These are phyloP conservation scores for Jamesozyma gamospora DNA, from an alignment of 805 yeast species.

Conservation along the genomic window DNA sequence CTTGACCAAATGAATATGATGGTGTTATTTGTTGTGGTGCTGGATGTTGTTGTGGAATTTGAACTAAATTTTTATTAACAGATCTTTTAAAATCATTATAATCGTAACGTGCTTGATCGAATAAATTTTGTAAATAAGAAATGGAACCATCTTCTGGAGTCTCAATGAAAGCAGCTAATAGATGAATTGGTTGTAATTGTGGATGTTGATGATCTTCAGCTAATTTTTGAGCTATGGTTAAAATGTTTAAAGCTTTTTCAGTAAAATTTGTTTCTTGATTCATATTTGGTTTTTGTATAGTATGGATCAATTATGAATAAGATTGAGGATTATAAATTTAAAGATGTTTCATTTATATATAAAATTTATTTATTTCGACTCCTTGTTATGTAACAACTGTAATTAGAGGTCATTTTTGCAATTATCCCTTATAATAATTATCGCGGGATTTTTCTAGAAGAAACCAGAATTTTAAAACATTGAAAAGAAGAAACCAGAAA, in stretches of 20 bases:
- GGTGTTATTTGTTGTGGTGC: constrained; percentile 77
- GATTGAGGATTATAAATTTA: too few species aligned
- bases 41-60: constrained; percentile 81
- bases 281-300: constrained; percentile 16
- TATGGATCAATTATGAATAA: too few species aligned
- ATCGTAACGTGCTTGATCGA: constrained; percentile 82
- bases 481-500: too few species aligned
- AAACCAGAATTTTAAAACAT: too few species aligned
- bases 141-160: constrained; percentile 43
- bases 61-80: constrained; percentile 71
- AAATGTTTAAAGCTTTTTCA: constrained; percentile 79
- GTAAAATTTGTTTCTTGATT: constrained; percentile 67
- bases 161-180: constrained; percentile 83
- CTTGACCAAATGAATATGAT: constrained; percentile 64
- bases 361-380: too few species aligned
- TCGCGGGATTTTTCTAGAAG: too few species aligned
- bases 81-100: constrained; percentile 70
- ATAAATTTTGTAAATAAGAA: constrained; percentile 66
- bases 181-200: constrained; percentile 78
- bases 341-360: too few species aligned
- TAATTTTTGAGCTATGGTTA: constrained; percentile 68
- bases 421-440: too few species aligned
- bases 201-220: constrained; percentile 81
- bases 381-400: too few species aligned
- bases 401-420: too few species aligned